Conservation (phyloP, 257 asterid genomes). For the Fraxinus anomala region DNA sequence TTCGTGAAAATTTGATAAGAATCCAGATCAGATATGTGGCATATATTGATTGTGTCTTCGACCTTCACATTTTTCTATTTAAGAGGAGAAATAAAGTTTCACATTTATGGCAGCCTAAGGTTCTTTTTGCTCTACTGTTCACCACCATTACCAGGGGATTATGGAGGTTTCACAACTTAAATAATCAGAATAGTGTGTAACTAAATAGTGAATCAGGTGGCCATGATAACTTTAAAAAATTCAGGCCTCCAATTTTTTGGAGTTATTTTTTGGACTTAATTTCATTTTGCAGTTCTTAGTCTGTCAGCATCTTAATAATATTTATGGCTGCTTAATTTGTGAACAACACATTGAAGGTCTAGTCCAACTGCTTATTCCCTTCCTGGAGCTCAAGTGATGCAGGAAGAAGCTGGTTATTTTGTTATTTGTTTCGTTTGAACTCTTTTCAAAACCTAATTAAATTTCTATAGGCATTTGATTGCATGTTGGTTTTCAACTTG, state of each 20-base stretch:
- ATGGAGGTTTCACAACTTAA: background rate
- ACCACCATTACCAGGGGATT: background rate
- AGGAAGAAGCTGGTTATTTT: slow-evolving; percentile 4
- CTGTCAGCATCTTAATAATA: slow-evolving; percentile 7
- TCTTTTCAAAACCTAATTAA: background rate
- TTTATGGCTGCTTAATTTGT: slow-evolving; percentile 12
- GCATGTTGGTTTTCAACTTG: slow-evolving; percentile 23
- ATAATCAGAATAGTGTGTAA: background rate
- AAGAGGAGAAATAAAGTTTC: background rate
- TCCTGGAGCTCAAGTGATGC: slow-evolving; percentile 21
- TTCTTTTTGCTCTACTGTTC: slow-evolving; percentile 12
- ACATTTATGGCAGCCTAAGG: slow-evolving; percentile 14
- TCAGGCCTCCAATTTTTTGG: background rate
- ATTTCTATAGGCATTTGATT: background rate
- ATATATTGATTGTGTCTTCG: background rate
- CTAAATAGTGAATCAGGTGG: slow-evolving; percentile 9
- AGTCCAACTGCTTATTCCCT: slow-evolving; percentile 12
- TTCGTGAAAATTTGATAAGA: slow-evolving; percentile 13
- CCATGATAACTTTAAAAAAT: slow-evolving; percentile 11
- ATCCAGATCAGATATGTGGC: slow-evolving; percentile 5
- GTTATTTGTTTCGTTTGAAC: slow-evolving; percentile 13
- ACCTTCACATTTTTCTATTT: background rate
- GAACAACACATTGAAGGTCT: background rate
- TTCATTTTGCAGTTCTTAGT: background rate
- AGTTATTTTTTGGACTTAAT: slow-evolving; percentile 11